Percentiles rank a stretch among this genome's conserved stretches.
phyloP scores from a whole-genome alignment of 495 filamentous ascomycete species.

The Aspergillus diversus region DNA sequence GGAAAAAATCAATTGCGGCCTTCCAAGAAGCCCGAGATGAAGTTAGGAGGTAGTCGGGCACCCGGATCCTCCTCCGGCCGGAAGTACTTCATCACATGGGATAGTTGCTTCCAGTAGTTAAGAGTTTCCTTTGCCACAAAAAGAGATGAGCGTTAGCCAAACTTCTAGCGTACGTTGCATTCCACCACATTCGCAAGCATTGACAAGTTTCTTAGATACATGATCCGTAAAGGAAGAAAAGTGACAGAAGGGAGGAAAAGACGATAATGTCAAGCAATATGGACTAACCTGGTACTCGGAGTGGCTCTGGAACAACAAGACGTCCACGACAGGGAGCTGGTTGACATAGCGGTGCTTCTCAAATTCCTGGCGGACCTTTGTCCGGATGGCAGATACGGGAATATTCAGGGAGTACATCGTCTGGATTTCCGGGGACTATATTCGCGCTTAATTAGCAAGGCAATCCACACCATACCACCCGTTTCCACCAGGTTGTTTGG shows the following conservation, averaged over 20 bases:
- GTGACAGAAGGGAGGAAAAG: no score
- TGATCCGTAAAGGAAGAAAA: neutral
- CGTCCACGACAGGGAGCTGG: constrained; percentile 84
- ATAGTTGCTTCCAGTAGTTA: constrained; percentile 98
- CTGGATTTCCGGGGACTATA: constrained; percentile 91
- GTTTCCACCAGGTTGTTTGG: no score
- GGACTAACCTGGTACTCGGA: constrained; percentile 78
- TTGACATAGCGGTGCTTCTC: constrained; percentile 92
- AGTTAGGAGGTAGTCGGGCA: constrained; percentile 77
- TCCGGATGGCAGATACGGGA: constrained; percentile 85
- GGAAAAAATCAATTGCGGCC: constrained; percentile 48
- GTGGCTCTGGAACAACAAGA: constrained; percentile 84
- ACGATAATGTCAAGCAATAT: neutral
- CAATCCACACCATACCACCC: no score
- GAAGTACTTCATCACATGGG: constrained; percentile 97
- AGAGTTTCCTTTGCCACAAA: constrained; percentile 74
- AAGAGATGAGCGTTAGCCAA: no score
- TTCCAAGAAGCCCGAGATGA: constrained; percentile 93
- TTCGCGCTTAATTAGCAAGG: constrained; percentile 4
- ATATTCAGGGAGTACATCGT: constrained; percentile 91
- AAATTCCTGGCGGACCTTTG: constrained; percentile 96
- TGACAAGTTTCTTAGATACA: neutral
- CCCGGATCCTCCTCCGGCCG: constrained; percentile 82
- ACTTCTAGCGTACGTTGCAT: no score
- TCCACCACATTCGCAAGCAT: neutral